Conservation (phyloP, 441 rosid species). For the Erysimum pusillum region DNA sequence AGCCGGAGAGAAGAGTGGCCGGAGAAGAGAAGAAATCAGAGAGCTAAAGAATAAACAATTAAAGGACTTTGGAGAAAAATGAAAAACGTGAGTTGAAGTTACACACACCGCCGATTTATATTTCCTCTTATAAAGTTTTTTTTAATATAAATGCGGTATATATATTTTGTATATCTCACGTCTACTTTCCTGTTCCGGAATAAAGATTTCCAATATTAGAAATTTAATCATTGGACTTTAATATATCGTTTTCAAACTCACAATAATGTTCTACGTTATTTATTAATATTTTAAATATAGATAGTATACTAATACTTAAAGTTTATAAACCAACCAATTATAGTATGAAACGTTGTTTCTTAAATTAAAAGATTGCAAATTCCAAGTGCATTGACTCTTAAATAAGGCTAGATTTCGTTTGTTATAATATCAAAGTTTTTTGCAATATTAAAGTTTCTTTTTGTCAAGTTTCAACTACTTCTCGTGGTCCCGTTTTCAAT, state of each 20-base stretch:
- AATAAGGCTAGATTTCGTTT: not conserved
- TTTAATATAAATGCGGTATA: not conserved
- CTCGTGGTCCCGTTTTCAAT: not conserved
- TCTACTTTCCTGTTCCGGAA: constrained; percentile 13
- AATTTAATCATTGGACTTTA: not conserved
- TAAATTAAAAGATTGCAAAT: not conserved
- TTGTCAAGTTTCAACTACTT: not conserved
- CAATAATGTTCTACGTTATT: not conserved
- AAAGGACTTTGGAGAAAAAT: not conserved
- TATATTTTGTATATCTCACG: not conserved
- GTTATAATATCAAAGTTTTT: not conserved
- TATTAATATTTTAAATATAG: not conserved
- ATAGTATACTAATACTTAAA: not conserved
- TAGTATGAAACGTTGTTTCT: not conserved
- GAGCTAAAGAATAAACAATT: not conserved
- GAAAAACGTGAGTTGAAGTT: constrained; percentile 8
- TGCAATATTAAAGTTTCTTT: not conserved
- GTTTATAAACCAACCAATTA: not conserved
- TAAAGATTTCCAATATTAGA: constrained; percentile 2
- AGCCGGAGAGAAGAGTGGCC: not conserved
- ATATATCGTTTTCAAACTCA: not conserved
- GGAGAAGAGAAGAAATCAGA: not conserved
- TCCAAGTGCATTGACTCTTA: not conserved
- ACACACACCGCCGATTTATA: not conserved
- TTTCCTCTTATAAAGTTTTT: not conserved